Conservation (phyloP, 768 basidiomycete genomes). For the Pisolithus tinctorius region DNA sequence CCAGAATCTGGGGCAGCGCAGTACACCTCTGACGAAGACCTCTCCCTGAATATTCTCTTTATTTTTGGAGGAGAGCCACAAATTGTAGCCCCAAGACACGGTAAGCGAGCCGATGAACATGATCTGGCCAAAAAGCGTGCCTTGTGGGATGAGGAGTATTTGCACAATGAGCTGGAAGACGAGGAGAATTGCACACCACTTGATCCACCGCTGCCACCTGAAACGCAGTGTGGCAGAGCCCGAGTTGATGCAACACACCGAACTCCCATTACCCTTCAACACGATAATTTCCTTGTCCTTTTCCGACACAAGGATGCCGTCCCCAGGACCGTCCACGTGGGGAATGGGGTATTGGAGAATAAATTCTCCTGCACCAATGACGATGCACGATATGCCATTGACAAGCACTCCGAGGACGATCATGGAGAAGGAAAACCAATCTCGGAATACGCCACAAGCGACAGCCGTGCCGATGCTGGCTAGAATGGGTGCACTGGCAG, state of each 20-base stretch:
- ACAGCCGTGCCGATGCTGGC: constrained; percentile 16
- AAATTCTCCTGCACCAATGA: constrained; percentile 22
- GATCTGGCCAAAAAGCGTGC: constrained; percentile 26
- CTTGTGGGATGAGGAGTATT: constrained; percentile 28
- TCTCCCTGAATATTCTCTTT: constrained; percentile 15
- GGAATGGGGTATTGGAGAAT: constrained; percentile 5
- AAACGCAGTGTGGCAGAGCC: constrained; percentile 18
- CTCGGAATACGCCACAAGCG: constrained; percentile 17
- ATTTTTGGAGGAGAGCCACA: constrained; percentile 25
- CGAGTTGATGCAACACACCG: constrained; percentile 23
- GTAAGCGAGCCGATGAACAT: constrained; percentile 28
- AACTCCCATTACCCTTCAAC: constrained; percentile 22
- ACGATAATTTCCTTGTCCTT: constrained; percentile 18
- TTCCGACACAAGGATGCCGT: constrained; percentile 20
- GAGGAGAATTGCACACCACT: constrained; percentile 21
- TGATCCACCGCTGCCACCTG: constrained; percentile 9
- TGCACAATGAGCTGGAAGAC: constrained; percentile 24
- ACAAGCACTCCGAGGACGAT: constrained; percentile 27
- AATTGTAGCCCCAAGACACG: constrained; percentile 29
- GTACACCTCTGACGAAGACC: constrained; percentile 20
- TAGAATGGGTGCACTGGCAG: constrained; percentile 20
- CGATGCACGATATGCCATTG: constrained; percentile 20
- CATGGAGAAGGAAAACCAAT: constrained; percentile 26
- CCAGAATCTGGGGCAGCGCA: not conserved
- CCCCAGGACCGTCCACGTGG: constrained; percentile 16